A percentile compares a stretch with the other conserved stretches of the same genome.
Conservation (phyloP, 257 asterid species). For the Paulownia fortunei region DNA sequence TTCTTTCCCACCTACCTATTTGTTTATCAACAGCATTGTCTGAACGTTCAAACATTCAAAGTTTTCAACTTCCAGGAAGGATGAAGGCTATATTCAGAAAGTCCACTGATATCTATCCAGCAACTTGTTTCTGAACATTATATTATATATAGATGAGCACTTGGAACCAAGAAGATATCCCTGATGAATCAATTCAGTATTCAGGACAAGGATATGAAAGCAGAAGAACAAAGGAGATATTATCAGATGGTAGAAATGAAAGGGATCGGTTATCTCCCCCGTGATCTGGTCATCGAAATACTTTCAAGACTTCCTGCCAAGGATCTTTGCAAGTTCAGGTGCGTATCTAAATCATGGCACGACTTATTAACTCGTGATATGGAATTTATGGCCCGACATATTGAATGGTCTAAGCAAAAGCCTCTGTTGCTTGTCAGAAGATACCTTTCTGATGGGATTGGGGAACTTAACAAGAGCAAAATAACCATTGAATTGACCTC, state of each 20-base stretch:
- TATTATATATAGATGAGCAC: neutral
- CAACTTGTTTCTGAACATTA: neutral
- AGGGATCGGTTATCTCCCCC: constrained; percentile 43
- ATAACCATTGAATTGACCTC: constrained; percentile 50
- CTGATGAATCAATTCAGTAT: constrained; percentile 19
- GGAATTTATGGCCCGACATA: constrained; percentile 40
- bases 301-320: constrained; percentile 46
- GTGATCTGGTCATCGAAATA: constrained; percentile 44
- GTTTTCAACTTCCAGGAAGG: constrained; percentile 4
- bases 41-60: neutral
- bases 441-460: constrained; percentile 35
- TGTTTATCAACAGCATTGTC: neutral
- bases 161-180: neutral
- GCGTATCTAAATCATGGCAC: constrained; percentile 54
- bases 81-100: neutral
- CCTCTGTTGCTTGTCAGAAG: constrained; percentile 43
- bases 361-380: constrained; percentile 33
- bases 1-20: constrained; percentile 19
- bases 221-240: neutral
- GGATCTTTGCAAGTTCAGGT: constrained; percentile 48
- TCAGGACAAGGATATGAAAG: neutral
- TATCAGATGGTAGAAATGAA: constrained; percentile 21
- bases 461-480: constrained; percentile 30
- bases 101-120: constrained; percentile 1
- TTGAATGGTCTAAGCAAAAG: constrained; percentile 37